Evolutionary conservation across 1,284 basidiomycete genomes (phyloP).

Genomic region (Flammula alnicola): DNA sequence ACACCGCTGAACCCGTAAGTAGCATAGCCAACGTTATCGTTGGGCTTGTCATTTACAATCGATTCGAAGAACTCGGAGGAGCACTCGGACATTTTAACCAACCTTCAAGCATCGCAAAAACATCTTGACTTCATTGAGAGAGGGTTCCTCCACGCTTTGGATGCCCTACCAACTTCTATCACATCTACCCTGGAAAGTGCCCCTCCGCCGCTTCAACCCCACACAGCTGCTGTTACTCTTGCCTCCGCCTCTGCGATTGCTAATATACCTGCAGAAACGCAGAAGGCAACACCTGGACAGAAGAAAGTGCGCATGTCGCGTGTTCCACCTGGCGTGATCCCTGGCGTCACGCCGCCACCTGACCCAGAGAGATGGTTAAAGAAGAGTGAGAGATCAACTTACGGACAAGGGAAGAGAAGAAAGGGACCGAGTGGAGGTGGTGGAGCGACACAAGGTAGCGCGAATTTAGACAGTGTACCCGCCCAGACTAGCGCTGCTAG

Average conservation of each 20-base stretch:
- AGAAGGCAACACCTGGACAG: constrained; percentile 28
- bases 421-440: constrained; percentile 51
- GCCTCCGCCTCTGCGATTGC: constrained; percentile 31
- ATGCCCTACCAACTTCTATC: constrained; percentile 55
- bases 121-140: constrained; percentile 83
- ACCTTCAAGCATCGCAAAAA: constrained; percentile 76
- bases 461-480: constrained; percentile 30
- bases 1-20: constrained; percentile 73
- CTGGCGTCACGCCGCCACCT: constrained; percentile 75
- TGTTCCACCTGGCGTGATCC: constrained; percentile 71
- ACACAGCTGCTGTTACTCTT: constrained; percentile 34
- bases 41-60: constrained; percentile 1
- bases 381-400: constrained; percentile 73
- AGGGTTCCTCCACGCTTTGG: constrained; percentile 67
- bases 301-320: constrained; percentile 69
- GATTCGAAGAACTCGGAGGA: constrained; percentile 76
- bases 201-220: constrained; percentile 49
- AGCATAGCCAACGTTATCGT: constrained; percentile 8
- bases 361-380: constrained; percentile 85
- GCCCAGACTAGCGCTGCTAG: constrained; percentile 39
- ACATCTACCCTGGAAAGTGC: constrained; percentile 63
- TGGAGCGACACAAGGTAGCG: constrained; percentile 68
- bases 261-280: constrained; percentile 22
- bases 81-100: constrained; percentile 83
- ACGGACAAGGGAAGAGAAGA: constrained; percentile 48